Base-by-base conservation (phyloP, 108 stramenopile species). In the Nitzschia inconspicua region DNA sequence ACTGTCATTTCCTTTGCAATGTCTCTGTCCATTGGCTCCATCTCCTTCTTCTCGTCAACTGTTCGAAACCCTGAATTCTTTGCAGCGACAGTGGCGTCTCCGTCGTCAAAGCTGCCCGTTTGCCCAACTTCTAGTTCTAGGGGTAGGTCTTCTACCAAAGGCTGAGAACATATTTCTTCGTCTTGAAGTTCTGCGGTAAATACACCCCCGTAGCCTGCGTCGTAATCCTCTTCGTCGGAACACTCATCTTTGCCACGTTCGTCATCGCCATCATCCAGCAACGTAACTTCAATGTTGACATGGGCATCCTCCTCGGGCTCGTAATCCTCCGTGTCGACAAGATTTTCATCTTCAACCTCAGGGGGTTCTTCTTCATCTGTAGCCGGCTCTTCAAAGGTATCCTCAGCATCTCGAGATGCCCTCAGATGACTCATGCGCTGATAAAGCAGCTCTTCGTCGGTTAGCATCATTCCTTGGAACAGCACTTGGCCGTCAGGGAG, bases 261-360 rank as follows among this genome's bases (percentile, higher is more conserved):
- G n/a, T 44, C 11, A 44, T 44, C 44, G n/a, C 11, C 11, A 44
- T 44, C 44, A 11, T 51, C 50, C 5, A 51, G 29, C 5, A 51
- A n/a, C 3, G 50, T 30, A 14, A 54, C 53, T 36, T 54, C 53
- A 24, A 54, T 54, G 34, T 34, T 54, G 34, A 35, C 13, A 37
- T 4, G 6, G 53, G 24, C 19, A 20, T 34, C 53, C 37, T 54
- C 53, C 6, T 54, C 53, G 19, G 23, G 14, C 23, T 18, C 23
- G 26, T 19, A 26, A 16, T 58, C 57, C 11, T 58, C 35, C 30
- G 53, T 24, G 13, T 35, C 41, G 29, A 13, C 28, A 27, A 28
- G 18, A 16, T 43, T 22, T 28, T 29, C 41, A 7, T 32, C 18
- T 24, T 44, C 13, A 22, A 50, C 48, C 16, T 42, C 43, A 22